These are phyloP conservation scores for Fusarium verticillioides DNA, from an alignment of 2,329 filamentous ascomycete species.

Conservation along the genomic window DNA sequence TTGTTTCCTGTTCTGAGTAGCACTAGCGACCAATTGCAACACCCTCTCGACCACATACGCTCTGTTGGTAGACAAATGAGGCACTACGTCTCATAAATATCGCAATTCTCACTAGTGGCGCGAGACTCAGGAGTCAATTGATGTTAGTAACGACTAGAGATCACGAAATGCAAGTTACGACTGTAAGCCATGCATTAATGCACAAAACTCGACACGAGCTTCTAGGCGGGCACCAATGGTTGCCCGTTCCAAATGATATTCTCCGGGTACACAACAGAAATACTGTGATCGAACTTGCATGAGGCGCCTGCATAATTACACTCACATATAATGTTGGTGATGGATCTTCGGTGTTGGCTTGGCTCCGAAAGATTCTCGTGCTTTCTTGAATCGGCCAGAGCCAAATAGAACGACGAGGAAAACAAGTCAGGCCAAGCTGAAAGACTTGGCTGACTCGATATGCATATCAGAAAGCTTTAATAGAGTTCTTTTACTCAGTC, in stretches of 20 bases:
- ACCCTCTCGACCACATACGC: not conserved
- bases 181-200: not conserved
- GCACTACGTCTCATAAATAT: not conserved
- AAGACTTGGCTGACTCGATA: not conserved
- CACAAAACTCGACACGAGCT: not conserved
- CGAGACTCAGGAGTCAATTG: not conserved
- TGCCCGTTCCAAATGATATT: not conserved
- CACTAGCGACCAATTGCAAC: not conserved
- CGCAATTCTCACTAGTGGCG: not conserved
- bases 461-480: not conserved
- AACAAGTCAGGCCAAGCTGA: not conserved
- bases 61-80: not conserved
- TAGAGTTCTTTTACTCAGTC: not conserved
- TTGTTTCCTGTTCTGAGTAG: too few relatives aligned
- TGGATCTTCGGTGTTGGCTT: not conserved
- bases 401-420: not conserved
- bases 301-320: slow-evolving; percentile 1
- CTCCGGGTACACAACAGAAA: not conserved
- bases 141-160: not conserved
- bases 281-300: not conserved
- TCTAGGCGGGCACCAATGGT: not conserved
- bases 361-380: too few relatives aligned
- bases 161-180: not conserved
- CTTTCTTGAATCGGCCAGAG: too few relatives aligned
- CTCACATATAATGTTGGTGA: not conserved